Evolutionary conservation across 179 eudicot genomes (phyloP), one percentile per base, ranked within the genome.

Genomic region (Spergularia azorica): DNA sequence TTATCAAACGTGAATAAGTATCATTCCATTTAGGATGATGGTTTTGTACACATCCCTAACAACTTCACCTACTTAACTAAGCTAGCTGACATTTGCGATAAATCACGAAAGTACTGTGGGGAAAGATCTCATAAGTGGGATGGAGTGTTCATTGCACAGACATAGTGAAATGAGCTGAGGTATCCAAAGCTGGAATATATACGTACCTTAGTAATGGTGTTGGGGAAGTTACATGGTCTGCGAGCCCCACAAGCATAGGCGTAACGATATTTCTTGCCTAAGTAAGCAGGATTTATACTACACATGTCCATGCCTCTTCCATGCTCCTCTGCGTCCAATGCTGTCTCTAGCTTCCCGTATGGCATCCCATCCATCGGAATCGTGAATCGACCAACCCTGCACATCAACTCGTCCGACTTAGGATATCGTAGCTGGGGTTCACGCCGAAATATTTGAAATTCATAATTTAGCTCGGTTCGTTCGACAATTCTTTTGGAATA

Each of bases 291-390:
- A 81, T 95, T 95, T 14, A 95, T 90, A 73, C 97, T 91, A 75
- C 98, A 95, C 98, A 93, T 95, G 56, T 95, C 98, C 88, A 95
- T 81, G 36, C 97, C 97, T 87, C 81, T 82, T 3, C 98, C 97
- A 81, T 95, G 98, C 69, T 93, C 93, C 4, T 91, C 79, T 59
- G 98, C 92, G 55, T 93, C 88, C 67, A 95, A 41, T 62, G 95
- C 98, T 56, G 92, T 90, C 79, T 89, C 90, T 77, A 95, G 76
- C 73, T 83, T 82, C 76, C 97, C 98, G 51, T 87, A 80, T 60
- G 92, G 91, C 80, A 83, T 90, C 64, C 98, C 98, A 79, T 95
- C 89, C 80, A 95, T 76, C 3, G 98, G 97, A 67, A 95, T 89
- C 43, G 6, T 84, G 77, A 95, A 93, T 15, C 99, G 77, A 12